Evolutionary conservation across 345 rosid genomes (phyloP).

Genomic region (Aquilaria sinensis): DNA sequence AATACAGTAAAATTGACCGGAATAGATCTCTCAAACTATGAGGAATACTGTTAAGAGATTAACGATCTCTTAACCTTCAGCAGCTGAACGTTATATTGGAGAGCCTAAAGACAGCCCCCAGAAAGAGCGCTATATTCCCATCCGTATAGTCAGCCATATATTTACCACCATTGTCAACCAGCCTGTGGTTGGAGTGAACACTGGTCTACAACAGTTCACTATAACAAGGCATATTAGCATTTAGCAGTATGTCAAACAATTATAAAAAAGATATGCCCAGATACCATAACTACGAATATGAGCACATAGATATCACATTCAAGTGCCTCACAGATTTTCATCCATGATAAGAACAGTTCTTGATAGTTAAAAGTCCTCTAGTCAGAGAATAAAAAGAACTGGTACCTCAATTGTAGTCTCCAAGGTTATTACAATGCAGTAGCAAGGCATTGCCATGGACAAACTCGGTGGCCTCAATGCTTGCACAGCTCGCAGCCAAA

Average conservation of each 20-base stretch:
- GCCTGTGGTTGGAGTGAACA: constrained; percentile 13
- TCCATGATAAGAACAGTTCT: background rate
- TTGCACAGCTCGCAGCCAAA: constrained; percentile 24
- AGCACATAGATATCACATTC: constrained; percentile 4
- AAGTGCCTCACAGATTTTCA: constrained; percentile 8
- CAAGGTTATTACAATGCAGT: constrained; percentile 22
- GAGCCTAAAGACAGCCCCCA: too few relatives aligned
- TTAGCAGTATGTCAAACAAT: constrained; percentile 10
- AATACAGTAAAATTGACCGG: too few relatives aligned
- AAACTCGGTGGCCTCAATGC: constrained; percentile 18
- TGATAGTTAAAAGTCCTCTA: constrained; percentile 1
- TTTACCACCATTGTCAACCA: constrained; percentile 14
- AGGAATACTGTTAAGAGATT: too few relatives aligned
- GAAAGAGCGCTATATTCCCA: background rate
- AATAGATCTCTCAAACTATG: too few relatives aligned
- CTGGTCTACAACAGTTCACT: constrained; percentile 12
- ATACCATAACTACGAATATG: constrained; percentile 6
- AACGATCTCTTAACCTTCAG: too few relatives aligned
- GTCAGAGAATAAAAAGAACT: constrained; percentile 15
- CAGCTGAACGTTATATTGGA: too few relatives aligned
- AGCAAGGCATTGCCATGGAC: constrained; percentile 24
- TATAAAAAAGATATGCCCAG: constrained; percentile 4
- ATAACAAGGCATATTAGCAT: constrained; percentile 14
- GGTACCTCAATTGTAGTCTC: constrained; percentile 32
- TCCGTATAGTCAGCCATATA: background rate